A percentile compares a stretch with the other conserved stretches of the same genome.
Conservation (phyloP, 345 rosid genomes). For the Citropsis articulata region DNA sequence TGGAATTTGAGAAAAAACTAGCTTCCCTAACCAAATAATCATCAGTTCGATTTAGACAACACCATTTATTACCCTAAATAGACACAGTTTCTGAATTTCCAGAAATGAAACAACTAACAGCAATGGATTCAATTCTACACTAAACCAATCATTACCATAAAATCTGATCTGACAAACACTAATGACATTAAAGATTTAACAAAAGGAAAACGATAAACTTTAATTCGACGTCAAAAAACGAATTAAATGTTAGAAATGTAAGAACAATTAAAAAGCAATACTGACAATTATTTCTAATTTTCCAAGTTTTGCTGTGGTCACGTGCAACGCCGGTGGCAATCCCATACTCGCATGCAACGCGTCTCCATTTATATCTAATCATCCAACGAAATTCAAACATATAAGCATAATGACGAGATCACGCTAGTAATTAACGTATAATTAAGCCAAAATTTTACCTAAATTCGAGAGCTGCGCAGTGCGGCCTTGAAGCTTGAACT, state of each 20-base stretch:
- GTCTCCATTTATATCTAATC: constrained; percentile 84
- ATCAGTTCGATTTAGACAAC: background rate
- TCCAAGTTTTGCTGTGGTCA: constrained; percentile 83
- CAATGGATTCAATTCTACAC: background rate
- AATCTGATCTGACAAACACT: background rate
- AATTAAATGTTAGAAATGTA: background rate
- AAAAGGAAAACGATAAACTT: background rate
- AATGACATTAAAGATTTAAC: background rate
- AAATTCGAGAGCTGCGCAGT: constrained; percentile 86
- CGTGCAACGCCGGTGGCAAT: constrained; percentile 87
- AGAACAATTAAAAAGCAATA: constrained; percentile 1
- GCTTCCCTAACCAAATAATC: background rate
- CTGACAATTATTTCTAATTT: constrained; percentile 80
- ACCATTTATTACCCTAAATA: background rate
- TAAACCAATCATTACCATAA: background rate
- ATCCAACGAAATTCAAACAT: background rate
- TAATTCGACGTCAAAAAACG: background rate
- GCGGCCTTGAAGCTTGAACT: constrained; percentile 93
- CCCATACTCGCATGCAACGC: constrained; percentile 99
- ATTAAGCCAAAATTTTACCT: constrained; percentile 34
- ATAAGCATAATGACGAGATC: background rate
- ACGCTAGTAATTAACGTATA: background rate
- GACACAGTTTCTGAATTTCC: background rate
- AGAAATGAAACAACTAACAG: background rate
- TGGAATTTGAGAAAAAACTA: background rate